Evolutionary conservation across 768 basidiomycete species (phyloP), one percentile per base, ranked within the genome.

Genomic region (Boletales sp.): DNA sequence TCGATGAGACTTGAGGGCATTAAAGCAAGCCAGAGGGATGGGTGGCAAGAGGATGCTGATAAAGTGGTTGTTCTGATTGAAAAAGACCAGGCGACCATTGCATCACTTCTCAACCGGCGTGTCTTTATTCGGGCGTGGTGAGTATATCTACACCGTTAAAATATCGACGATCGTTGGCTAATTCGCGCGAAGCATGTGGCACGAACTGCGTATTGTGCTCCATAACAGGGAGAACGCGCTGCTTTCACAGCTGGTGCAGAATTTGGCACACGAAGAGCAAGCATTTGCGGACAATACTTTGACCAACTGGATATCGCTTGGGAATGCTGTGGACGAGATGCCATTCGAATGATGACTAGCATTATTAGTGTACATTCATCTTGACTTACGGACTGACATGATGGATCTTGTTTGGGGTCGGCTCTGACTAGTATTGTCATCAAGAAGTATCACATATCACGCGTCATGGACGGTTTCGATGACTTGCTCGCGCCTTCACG

Each of bases 181-280:
- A 58, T 45, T 46, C 39, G 40, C 34, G 38, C 15, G 30, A 57
- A 93, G 94, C 56, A 81, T 97, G 80, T 97, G 94, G 93, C 90
- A 95, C 60, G 94, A 97, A 67, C 75, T 95, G n/a, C 83, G 90
- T 19, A 89, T 93, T 15, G 86, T 97, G 34, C 72, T 95, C 40
- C 93, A 97, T 67, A 93, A 94, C 56, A 77, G 87, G 47, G 94
- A 97, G 71, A 90, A 92, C 57, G 78, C 87, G 0, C 76, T 94
- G 32, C 69, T 94, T 24, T 87, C 87, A 0, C 75, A 85, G 53
- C 73, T 86, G 2, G 82, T 86, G 52, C 83, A 90, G 65, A 70
- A 72, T 1, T 89, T 94, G 65, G 83, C 84, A 3, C 76, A 75
- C 45, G 87, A 90, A 48, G 90, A 94, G 61, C 79, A 78, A 42